Evolutionary conservation across 768 basidiomycete species (phyloP), one percentile per base, ranked within the genome.

Genomic region (Bullera alba): DNA sequence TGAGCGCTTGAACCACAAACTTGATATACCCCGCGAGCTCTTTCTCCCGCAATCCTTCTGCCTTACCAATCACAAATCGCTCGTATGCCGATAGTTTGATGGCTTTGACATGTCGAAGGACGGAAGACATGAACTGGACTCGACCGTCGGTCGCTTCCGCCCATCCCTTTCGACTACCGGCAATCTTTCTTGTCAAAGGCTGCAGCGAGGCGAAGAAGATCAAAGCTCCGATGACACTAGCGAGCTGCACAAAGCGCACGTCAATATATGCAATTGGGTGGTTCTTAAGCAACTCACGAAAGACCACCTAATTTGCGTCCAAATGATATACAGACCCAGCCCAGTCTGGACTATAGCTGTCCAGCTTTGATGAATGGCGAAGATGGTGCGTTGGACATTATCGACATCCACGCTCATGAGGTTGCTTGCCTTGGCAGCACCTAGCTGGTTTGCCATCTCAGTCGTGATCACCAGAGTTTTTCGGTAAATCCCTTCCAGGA

Each of bases 1-100:
- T 51, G 15, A 56, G 46, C 17, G 52, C 38, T 32, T 51, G 36
- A 15, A 26, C 36, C 38, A 51, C 48, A 45, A 44, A 56, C 7
- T 6, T 28, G 7, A 42, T 17, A 3, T 42, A 29, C 15, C 38
- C 46, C 14, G 12, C 12, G 16, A 56, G 41, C 26, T 57, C 56
- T 10, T 30, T 21, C 6, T 30, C 37, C 16, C 56, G 51, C 15
- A 57, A 27, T 7, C 8, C 7, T 19, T 37, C 43, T 10, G 48
- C 51, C 27, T 38, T 45, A 16, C 5, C 10, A 10, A 16, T 29
- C 25, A 57, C 30, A 10, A 26, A 15, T 15, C 42, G 15, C 22
- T 57, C 56, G 37, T 57, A 57, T 10, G 56, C 56, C 5, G 56
- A 57, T 15, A 57, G 25, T 26, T 57, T 57, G 42, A 57, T 37